Percentiles rank a stretch among this genome's conserved stretches.
Evolutionary conservation across 805 yeast genomes (phyloP).

Genomic region (Clavispora vitiphila): DNA sequence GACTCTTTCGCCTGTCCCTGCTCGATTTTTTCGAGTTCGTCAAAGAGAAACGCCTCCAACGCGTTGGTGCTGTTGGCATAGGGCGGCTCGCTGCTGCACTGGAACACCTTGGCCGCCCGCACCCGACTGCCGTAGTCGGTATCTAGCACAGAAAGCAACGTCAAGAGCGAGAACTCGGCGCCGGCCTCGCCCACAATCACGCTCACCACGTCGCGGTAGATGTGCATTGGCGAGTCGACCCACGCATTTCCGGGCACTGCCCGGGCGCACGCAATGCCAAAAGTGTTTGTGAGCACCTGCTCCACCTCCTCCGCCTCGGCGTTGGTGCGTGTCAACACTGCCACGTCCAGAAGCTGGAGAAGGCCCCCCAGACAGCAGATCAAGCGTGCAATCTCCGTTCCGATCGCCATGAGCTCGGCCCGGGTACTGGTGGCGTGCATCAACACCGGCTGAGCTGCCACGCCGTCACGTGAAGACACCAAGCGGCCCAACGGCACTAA

Average conservation of each 20-base stretch:
- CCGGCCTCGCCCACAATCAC: slow-evolving; percentile 25
- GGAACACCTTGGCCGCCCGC: slow-evolving; percentile 25
- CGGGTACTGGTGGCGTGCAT: slow-evolving; percentile 1
- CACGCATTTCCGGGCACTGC: slow-evolving; percentile 13
- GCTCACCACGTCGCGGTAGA: slow-evolving; percentile 10
- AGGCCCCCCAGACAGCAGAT: slow-evolving; percentile 16
- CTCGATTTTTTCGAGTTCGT: slow-evolving; percentile 5
- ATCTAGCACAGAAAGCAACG: slow-evolving; percentile 24
- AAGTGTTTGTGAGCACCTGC: slow-evolving; percentile 6
- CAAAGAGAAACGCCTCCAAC: slow-evolving; percentile 10
- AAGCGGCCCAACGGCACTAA: not conserved
- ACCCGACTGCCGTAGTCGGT: slow-evolving; percentile 15
- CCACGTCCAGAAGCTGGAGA: slow-evolving; percentile 11
- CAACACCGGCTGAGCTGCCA: slow-evolving; percentile 4
- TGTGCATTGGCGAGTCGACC: slow-evolving; percentile 9
- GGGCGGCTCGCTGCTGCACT: slow-evolving; percentile 10
- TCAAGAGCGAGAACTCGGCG: slow-evolving; percentile 28
- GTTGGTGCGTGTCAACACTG: slow-evolving; percentile 13
- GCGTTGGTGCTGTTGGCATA: slow-evolving; percentile 5
- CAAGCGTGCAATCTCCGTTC: slow-evolving; percentile 11
- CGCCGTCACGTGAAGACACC: not conserved
- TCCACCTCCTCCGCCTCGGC: slow-evolving; percentile 10
- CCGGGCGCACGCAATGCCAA: slow-evolving; percentile 9
- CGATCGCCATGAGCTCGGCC: slow-evolving; percentile 8
- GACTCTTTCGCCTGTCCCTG: not conserved